Conservation (phyloP, 2,329 filamentous ascomycete species). For the Penicillium brasilianum region DNA sequence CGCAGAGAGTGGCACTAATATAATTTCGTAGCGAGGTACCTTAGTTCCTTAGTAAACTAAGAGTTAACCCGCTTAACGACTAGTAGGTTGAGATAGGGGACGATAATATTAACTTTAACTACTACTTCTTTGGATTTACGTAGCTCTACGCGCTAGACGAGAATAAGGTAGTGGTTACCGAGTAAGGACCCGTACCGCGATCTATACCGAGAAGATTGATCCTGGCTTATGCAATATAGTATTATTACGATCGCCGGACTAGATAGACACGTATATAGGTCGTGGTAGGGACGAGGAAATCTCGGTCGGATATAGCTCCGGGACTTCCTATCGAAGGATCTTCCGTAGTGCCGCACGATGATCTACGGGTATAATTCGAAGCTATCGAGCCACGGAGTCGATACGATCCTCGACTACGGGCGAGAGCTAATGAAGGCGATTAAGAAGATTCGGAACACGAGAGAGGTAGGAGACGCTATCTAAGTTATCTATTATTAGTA, state of each 20-base stretch:
- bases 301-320: constrained; percentile 37
- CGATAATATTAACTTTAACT: constrained; percentile 18
- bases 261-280: constrained; percentile 40
- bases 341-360: constrained; percentile 37
- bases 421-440: constrained; percentile 24
- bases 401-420: constrained; percentile 23
- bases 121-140: constrained; percentile 21
- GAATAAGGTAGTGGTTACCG: constrained; percentile 16
- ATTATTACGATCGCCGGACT: constrained; percentile 11
- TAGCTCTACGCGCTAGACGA: constrained; percentile 15
- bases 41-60: constrained; percentile 13
- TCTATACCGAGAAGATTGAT: constrained; percentile 1
- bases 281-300: constrained; percentile 34
- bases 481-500: background rate
- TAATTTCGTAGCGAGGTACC: constrained; percentile 15
- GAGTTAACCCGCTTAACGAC: constrained; percentile 13
- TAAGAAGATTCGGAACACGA: constrained; percentile 28
- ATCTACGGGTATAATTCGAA: constrained; percentile 46
- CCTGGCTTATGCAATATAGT: background rate
- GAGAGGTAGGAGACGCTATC: constrained; percentile 21
- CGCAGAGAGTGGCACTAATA: constrained; percentile 13
- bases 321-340: constrained; percentile 37
- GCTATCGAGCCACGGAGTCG: constrained; percentile 30
- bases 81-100: constrained; percentile 21
- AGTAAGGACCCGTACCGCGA: constrained; percentile 14